Base-by-base conservation (phyloP, 495 filamentous ascomycete species). In the Aspergillus cristatus region DNA sequence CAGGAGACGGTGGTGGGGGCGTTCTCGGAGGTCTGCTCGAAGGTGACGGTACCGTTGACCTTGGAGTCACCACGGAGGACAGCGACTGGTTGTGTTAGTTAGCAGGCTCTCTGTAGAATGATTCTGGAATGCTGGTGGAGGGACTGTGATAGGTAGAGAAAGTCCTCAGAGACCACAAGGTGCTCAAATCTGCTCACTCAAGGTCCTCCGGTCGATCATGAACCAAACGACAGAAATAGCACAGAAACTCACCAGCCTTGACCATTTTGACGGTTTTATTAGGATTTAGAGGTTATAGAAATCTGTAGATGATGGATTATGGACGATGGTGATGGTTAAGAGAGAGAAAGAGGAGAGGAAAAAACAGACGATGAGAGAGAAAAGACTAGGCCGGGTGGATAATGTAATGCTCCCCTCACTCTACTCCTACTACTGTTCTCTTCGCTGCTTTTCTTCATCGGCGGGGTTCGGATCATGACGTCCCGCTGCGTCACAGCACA, bases 61-160 rank as follows among this genome's bases (percentile, higher is more conserved):
- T 82, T 90, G 59, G 89, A 86, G 75, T 96, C 93, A 72, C 91
- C 91, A 66, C 91, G 90, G 70, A 98, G 66, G 62, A 93, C 84
- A 68, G 85, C 86, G 65, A 98, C 91, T 98, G 39, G 16, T 12
- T 32, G 16, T 6, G 14, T 10, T 35, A 17, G 26, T 25, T 24
- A 40, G 30, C 13, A 6, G 11, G 22, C 14, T 10, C 10, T 28
- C 28, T 30, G 28, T 3, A 30, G 26, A 32, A 33, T 24, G 20
- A 14, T 28, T 38, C 13, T 11, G 2, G 28, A 12, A 30, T 14
- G n/a, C 3, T n/a, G 28, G 28, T 30, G 28, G 28, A 30, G 24
- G 43, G 14, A 35, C 50, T 45, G 41, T 60, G 61, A 65, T 63
- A 65, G 61, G 60, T 39, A 40, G 39, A 43, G 35, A 14, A 11